phyloP scores from a whole-genome alignment of 768 basidiomycete species.

The Amanita phalloides region DNA sequence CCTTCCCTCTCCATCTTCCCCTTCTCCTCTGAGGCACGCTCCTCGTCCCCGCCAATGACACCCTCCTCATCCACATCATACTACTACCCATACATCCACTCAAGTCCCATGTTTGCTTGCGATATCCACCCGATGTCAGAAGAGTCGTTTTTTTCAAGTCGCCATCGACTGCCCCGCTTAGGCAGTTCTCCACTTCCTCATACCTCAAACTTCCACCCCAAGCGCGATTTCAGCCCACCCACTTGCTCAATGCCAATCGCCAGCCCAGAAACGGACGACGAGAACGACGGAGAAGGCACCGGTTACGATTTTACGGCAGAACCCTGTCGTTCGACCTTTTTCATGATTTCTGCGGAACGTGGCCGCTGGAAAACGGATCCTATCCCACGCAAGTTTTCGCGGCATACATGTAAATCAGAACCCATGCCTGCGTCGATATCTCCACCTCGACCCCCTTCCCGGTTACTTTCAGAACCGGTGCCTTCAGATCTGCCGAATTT shows the following conservation, averaged over 20 bases:
- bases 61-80: background rate
- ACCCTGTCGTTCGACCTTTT: constrained; percentile 36
- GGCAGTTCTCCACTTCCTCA: background rate
- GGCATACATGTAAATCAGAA: background rate
- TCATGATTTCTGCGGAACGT: constrained; percentile 46
- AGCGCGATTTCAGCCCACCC: no score
- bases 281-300: constrained; percentile 13
- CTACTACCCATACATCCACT: background rate
- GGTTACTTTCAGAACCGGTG: no score
- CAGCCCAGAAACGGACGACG: no score
- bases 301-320: constrained; percentile 20
- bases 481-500: no score
- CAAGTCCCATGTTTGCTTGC: background rate
- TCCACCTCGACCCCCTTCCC: background rate
- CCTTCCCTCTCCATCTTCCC: no score
- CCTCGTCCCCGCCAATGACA: background rate
- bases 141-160: no score
- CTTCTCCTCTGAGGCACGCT: no score
- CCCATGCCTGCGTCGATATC: no score
- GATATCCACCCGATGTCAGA: background rate
- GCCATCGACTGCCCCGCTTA: background rate
- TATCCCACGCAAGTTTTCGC: constrained; percentile 18
- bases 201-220: background rate
- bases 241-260: no score
- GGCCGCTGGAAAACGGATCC: constrained; percentile 49